Evolutionary conservation across 176 grass and related monocot species (phyloP).

Genomic region (Miscanthus lutarioriparius): DNA sequence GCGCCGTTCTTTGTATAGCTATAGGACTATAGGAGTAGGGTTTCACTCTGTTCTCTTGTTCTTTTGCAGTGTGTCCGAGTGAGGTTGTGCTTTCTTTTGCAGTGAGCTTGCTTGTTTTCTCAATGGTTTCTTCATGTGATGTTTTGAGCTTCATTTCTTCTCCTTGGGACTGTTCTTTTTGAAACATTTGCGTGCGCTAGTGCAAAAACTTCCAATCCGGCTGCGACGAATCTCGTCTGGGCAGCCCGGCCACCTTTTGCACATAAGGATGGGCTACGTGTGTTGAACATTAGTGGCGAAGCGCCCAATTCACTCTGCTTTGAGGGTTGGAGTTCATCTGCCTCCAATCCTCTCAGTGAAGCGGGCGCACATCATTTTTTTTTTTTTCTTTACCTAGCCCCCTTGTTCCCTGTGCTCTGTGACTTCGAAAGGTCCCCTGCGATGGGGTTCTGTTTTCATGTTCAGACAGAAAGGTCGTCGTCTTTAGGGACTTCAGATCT

Average conservation of each 20-base stretch:
- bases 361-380: conserved; percentile 34
- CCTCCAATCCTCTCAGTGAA: conserved; percentile 39
- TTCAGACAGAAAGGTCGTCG: background rate
- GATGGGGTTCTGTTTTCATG: background rate
- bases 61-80: background rate
- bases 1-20: background rate
- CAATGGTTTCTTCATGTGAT: background rate
- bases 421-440: background rate
- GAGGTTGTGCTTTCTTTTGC: background rate
- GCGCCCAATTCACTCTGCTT: conserved; percentile 21
- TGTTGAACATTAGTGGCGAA: conserved; percentile 22
- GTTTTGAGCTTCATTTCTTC: background rate
- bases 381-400: background rate
- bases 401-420: background rate
- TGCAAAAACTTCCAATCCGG: conserved; percentile 99
- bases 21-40: background rate
- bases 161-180: background rate
- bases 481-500: conserved; percentile 7
- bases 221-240: conserved; percentile 60
- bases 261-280: conserved; percentile 48
- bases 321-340: conserved; percentile 42
- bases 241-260: conserved; percentile 93
- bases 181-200: background rate
- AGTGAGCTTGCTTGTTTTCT: background rate
- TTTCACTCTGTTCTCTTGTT: background rate